These are phyloP conservation scores for Trichopus zeylanicus DNA, from an alignment of 116 monocot genomes.

Conservation along the genomic window DNA sequence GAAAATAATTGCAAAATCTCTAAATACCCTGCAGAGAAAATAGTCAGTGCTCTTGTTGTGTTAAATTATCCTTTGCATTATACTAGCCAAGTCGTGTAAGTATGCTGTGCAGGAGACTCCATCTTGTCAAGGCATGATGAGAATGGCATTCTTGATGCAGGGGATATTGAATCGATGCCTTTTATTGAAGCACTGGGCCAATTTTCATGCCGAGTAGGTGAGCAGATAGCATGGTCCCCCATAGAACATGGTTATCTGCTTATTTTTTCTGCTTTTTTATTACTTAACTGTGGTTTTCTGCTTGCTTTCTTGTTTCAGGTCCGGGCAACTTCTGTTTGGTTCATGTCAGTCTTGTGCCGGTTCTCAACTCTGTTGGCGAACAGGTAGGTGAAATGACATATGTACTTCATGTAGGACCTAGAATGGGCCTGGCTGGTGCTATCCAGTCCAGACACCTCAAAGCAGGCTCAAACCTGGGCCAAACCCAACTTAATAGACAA, in stretches of 20 bases:
- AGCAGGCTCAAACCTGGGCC: no score
- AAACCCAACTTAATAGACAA: no score
- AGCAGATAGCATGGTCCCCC: constrained; percentile 7
- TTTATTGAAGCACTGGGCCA: constrained; percentile 96
- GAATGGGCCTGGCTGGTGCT: constrained; percentile 79
- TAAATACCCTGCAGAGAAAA: background rate
- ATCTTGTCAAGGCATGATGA: constrained; percentile 23
- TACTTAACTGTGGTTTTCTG: background rate
- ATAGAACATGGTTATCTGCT: background rate
- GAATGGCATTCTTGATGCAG: constrained; percentile 56
- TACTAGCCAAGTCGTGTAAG: constrained; percentile 20
- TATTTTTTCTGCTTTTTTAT: background rate
- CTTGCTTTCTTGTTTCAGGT: constrained; percentile 34
- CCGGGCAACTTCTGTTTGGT: constrained; percentile 95
- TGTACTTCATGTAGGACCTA: constrained; percentile 42
- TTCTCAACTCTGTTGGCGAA: constrained; percentile 89
- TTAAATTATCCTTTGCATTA: background rate
- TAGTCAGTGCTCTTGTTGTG: background rate
- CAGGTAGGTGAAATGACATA: constrained; percentile 37
- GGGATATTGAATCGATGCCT: constrained; percentile 99
- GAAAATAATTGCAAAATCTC: constrained; percentile 4
- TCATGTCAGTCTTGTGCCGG: constrained; percentile 97
- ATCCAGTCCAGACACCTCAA: constrained; percentile 40
- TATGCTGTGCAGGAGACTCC: constrained; percentile 11
- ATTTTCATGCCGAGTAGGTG: constrained; percentile 90